Evolutionary conservation across 116 monocot species (phyloP).

Genomic region (Posidonia oceanica): DNA sequence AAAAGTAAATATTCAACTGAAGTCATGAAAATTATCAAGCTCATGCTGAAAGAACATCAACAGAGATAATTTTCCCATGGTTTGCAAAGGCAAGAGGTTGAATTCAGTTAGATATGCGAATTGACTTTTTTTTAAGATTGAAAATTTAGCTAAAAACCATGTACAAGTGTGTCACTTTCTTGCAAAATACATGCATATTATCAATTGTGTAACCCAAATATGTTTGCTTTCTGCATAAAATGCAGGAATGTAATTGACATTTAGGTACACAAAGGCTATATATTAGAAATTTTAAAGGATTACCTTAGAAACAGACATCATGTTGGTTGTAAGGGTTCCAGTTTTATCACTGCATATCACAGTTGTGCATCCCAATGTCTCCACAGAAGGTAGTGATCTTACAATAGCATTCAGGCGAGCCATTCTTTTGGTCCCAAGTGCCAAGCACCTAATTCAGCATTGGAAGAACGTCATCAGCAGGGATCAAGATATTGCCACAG

Average conservation of each 20-base stretch:
- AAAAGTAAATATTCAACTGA: too few relatives aligned
- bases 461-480: background rate
- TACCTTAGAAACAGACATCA: conserved; percentile 99
- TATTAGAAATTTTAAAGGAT: background rate
- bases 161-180: too few relatives aligned
- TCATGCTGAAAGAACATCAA: too few relatives aligned
- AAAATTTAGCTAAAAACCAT: too few relatives aligned
- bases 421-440: conserved; percentile 98
- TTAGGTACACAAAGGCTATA: background rate
- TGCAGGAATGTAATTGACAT: background rate
- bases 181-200: too few relatives aligned
- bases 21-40: too few relatives aligned
- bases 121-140: too few relatives aligned
- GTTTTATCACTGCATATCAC: conserved; percentile 99
- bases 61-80: too few relatives aligned
- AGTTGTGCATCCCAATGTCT: conserved; percentile 98
- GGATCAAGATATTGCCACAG: background rate
- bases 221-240: background rate
- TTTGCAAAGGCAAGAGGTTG: too few relatives aligned
- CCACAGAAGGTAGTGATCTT: conserved; percentile 90
- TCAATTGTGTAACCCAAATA: too few relatives aligned
- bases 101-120: too few relatives aligned
- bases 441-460: conserved; percentile 60
- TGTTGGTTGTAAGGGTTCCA: conserved; percentile 96
- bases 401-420: conserved; percentile 97